A percentile compares a stretch with the other conserved stretches of the same genome.
Evolutionary conservation across 2,329 filamentous ascomycete genomes (phyloP).

Genomic region (Apiospora koreana): DNA sequence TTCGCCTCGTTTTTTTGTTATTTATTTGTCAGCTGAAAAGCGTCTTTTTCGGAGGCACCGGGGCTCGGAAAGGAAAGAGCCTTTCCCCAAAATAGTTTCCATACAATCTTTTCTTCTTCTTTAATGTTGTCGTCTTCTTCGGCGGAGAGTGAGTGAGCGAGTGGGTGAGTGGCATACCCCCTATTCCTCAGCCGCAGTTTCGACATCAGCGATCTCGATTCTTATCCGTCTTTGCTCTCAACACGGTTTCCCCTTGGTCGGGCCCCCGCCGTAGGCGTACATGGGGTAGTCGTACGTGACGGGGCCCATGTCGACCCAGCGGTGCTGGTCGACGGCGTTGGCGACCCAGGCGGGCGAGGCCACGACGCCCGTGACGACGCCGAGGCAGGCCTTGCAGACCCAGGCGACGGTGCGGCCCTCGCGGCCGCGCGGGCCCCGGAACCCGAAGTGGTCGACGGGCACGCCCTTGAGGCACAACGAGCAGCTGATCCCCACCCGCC

Average conservation of each 20-base stretch:
- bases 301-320: neutral
- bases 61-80: too few relatives aligned
- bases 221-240: neutral
- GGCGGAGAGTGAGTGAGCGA: too few relatives aligned
- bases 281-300: neutral
- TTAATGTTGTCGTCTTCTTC: too few relatives aligned
- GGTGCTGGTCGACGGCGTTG: neutral
- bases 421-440: neutral
- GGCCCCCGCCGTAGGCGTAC: neutral
- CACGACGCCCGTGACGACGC: conserved; percentile 18
- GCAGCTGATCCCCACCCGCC: conserved; percentile 29
- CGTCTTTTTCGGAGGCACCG: too few relatives aligned
- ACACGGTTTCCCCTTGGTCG: neutral
- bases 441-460: conserved; percentile 15
- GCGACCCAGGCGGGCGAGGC: neutral
- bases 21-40: conserved; percentile 5
- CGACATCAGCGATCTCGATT: neutral
- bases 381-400: conserved; percentile 36
- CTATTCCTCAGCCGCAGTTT: neutral
- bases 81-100: too few relatives aligned
- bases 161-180: too few relatives aligned
- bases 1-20: neutral
- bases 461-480: conserved; percentile 30
- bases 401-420: conserved; percentile 23
- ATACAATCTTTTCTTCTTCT: too few relatives aligned